Evolutionary conservation across 768 basidiomycete genomes (phyloP), one percentile per base, ranked within the genome.

Genomic region (Leccinum olivaceopallidum): DNA sequence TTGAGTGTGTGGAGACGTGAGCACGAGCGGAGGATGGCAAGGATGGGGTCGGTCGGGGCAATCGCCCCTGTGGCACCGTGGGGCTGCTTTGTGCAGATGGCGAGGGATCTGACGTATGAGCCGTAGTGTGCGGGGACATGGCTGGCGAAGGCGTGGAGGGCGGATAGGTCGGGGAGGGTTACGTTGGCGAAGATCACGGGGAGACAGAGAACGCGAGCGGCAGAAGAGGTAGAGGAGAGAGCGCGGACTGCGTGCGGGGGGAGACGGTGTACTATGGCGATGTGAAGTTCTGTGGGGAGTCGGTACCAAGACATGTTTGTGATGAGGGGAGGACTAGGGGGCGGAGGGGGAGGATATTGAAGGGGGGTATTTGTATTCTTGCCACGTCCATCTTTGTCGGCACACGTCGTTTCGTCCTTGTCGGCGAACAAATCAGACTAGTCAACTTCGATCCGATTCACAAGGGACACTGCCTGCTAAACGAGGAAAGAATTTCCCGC

Each of bases 211-310:
- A 74, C 67, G 68, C 88, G 87, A 24, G 82, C 81, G 34, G 77
- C 66, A 30, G 77, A 73, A 72, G 83, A 79, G 2, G 84, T 81
- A 16, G 69, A 65, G 18, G 88, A 77, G 62, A 89, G 77, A 0
- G 80, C 69, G 24, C 77, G 73, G 36, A 83, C 71, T 59, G 83
- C 82, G 62, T 68, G 59, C 22, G 69, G 64, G 51, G 78, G 78
- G 65, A 89, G 80, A 60, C 73, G 69, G 49, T 78, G 81, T 51
- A 87, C 73, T 70, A 91, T 66, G 28, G 81, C 75, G 65, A 87
- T 78, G 73, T 84, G 85, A 71, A 91, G 84, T 64, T 91, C 89
- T 0, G 77, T 76, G 50, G 89, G 89, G 63, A 91, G 85, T 24
- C 71, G 54, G 61, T 78, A 67, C 89, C 89, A 90, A 54, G 73